Conservation (phyloP, 176 grass and related monocot species). For the Ensete ventricosum region DNA sequence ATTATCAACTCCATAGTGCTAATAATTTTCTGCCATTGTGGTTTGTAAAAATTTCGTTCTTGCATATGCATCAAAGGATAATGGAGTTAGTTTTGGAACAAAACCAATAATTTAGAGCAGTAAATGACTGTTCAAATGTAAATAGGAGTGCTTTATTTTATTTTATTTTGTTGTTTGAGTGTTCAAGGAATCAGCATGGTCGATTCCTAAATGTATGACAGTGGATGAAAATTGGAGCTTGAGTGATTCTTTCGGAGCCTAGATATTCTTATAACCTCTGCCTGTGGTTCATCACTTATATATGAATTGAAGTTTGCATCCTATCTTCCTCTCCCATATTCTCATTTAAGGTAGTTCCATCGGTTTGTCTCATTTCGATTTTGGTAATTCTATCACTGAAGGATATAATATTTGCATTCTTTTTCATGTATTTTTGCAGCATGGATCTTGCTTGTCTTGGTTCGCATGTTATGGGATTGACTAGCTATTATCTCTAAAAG, state of each 20-base stretch:
- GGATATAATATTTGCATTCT: not conserved
- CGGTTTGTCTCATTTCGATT: too few relatives aligned
- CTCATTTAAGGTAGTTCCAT: too few relatives aligned
- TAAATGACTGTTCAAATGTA: not conserved
- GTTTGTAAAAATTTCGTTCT: not conserved
- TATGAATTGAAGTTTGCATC: not conserved
- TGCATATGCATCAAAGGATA: not conserved
- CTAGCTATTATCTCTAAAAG: not conserved
- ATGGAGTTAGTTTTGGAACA: not conserved
- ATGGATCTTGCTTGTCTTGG: not conserved
- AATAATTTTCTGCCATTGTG: not conserved
- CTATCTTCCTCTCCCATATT: not conserved
- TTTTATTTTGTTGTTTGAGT: not conserved
- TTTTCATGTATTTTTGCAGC: not conserved
- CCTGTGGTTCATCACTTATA: too few relatives aligned
- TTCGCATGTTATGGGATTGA: not conserved
- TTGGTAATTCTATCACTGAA: not conserved
- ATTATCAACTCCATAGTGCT: not conserved
- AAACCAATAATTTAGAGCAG: not conserved
- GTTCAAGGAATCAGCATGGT: not conserved
- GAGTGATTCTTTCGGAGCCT: not conserved
- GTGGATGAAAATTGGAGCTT: not conserved
- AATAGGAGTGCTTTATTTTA: not conserved
- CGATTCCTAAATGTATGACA: not conserved
- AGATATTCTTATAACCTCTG: not conserved